Evolutionary conservation across 208 protist species (phyloP), one percentile per base, ranked within the genome.

Genomic region (Crithidia acanthocephali): DNA sequence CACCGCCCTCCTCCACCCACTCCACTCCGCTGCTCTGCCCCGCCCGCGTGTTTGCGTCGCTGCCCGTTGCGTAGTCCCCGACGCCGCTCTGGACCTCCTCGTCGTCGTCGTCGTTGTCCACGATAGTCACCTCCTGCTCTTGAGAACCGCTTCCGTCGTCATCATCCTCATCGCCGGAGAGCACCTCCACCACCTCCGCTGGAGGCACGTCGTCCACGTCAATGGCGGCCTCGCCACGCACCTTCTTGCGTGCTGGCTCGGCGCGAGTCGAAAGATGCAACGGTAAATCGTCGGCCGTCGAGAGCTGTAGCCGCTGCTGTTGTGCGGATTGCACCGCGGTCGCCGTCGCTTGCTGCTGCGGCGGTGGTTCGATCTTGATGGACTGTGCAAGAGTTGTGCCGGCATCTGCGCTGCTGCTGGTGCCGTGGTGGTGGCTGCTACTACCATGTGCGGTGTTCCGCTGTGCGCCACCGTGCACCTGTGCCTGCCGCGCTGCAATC

Each of bases 131-230:
- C 32, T 53, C 61, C n/a, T 16, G 48, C 58, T 47, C 44, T 2
- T 67, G 64, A 0, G 47, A 22, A n/a, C 64, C 72, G 28, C 64
- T 72, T 2, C 20, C 33, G 8, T 48, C 59, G n/a, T n/a, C n/a
- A n/a, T n/a, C n/a, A n/a, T n/a, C n/a, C n/a, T n/a, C n/a, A n/a
- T n/a, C n/a, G 11, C 47, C 32, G 27, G 72, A 77, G 23, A 63
- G 63, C 20, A 73, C 25, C 23, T 77, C 70, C 42, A 73, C 58
- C 30, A 71, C 76, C 28, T 67, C 70, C 13, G 52, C 51, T 4
- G 30, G 30, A 22, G 47, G 55, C n/a, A 59, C 68, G 30, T 48
- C 71, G 23, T 83, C 72, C 51, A 83, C 77, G 56, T 82, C 65
- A 32, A 82, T 78, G 6, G 72, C 33, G 27, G 9, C 60, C 25